phyloP scores from a whole-genome alignment of 306 rosid species.

The Trifolium subterraneum region DNA sequence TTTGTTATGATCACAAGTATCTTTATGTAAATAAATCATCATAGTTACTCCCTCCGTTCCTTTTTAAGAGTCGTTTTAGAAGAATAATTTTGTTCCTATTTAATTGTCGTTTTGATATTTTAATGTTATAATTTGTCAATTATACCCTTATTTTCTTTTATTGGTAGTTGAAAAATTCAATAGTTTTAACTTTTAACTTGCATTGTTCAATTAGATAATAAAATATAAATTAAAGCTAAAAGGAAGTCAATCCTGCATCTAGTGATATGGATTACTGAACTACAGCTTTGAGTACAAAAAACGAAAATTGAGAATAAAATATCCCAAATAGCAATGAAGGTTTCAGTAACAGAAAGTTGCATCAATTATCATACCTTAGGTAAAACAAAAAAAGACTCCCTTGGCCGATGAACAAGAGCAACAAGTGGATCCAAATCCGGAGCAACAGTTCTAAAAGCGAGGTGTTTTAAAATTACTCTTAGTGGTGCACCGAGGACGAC shows the following conservation, averaged over 20 bases:
- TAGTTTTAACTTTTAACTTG: too few relatives aligned
- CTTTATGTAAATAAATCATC: not conserved
- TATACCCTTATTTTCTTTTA: too few relatives aligned
- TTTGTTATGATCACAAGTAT: not conserved
- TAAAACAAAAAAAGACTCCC: slow-evolving; percentile 78
- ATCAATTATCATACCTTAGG: slow-evolving; percentile 63
- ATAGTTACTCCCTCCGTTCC: too few relatives aligned
- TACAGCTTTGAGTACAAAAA: not conserved
- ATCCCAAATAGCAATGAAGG: not conserved
- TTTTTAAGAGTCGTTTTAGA: too few relatives aligned
- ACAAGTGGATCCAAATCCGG: slow-evolving; percentile 59
- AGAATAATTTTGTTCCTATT: too few relatives aligned
- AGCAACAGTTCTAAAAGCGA: slow-evolving; percentile 65
- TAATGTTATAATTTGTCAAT: too few relatives aligned
- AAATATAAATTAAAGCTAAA: too few relatives aligned
- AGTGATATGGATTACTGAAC: slow-evolving; percentile 15
- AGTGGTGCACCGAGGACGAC: slow-evolving; percentile 97
- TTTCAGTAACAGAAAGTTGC: slow-evolving; percentile 27
- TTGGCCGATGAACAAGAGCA: slow-evolving; percentile 93
- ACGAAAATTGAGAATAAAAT: not conserved
- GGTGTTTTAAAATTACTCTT: slow-evolving; percentile 73
- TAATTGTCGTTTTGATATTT: too few relatives aligned
- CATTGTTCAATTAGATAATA: too few relatives aligned
- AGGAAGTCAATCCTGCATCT: slow-evolving; percentile 4
- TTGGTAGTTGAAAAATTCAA: too few relatives aligned